Base-by-base conservation (phyloP, 345 rosid genomes). In the Laguncularia racemosa region DNA sequence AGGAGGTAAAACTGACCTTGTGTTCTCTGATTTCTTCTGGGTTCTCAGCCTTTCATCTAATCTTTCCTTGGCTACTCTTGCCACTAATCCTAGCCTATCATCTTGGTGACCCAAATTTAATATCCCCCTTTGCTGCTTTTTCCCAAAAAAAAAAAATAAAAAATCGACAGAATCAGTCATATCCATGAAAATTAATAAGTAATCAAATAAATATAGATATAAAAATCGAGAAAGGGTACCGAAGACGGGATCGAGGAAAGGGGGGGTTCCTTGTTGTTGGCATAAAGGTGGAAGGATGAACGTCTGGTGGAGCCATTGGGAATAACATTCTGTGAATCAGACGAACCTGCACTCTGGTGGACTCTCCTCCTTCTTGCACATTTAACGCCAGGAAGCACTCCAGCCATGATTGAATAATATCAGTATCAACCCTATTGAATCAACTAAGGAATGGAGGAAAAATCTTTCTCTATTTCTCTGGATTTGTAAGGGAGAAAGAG, bases 331-430 rank as follows among this genome's bases (percentile, higher is more conserved):
- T 72, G 66, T 2, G 83, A 61, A 19, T 85, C 95, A 10, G 74
- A 52, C 52, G 58, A 54, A 0, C 67, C 74, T 44, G 80, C 74
- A 71, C 84, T 19, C 33, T 28, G 74, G 9, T 69, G 91, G 73
- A 80, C 86, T 52, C 84, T 59, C 56, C 97, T 80, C 69, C 97
- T 72, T 44, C 97, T 69, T 1, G 97, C 96, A 61, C 81, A 74
- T 68, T 89, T 89, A 52, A 89, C 96, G 14, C 97, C 99, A 50
- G 90, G 84, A 57, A 93, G 78, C 91, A 85, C 81, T 2, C 97
- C 96, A 5, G 97, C 95, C 70, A 66, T 66, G 7, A 33, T 33
- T 46, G 40, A 33, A 33, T n/a, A n/a, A 33, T 6, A 33, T 33
- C 40, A 33, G 40, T 33, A 33, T 7, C 40, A 33, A 33, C 40